These are phyloP conservation scores for Apiospora phragmitis DNA, from an alignment of 2,329 filamentous ascomycete genomes.

Conservation along the genomic window DNA sequence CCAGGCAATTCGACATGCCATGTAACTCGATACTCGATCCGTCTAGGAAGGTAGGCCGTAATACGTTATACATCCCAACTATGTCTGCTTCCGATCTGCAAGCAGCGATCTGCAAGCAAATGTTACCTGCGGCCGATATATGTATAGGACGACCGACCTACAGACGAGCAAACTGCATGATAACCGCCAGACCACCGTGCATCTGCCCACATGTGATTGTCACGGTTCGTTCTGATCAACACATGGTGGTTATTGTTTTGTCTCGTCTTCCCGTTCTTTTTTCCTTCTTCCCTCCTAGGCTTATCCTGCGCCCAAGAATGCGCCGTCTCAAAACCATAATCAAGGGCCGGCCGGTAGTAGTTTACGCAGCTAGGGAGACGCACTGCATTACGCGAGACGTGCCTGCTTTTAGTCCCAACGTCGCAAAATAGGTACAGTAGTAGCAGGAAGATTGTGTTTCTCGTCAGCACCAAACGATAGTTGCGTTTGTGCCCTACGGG, in stretches of 20 bases:
- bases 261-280: background rate
- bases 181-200: background rate
- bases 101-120: background rate
- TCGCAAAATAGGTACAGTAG: no score
- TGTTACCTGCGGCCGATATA: background rate
- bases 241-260: background rate
- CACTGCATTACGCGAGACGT: background rate
- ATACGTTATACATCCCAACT: background rate
- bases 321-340: background rate
- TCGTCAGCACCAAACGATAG: background rate
- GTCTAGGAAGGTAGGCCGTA: background rate
- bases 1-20: background rate
- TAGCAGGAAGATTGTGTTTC: background rate
- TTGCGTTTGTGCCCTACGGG: background rate
- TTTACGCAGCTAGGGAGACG: background rate
- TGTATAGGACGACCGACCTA: no score
- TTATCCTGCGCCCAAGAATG: background rate
- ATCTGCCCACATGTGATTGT: background rate
- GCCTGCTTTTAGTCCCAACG: constrained; percentile 1
- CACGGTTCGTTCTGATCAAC: no score
- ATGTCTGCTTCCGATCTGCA: background rate
- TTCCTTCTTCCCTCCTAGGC: background rate
- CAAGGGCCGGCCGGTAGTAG: background rate
- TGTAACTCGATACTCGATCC: constrained; percentile 5
- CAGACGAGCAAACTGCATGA: background rate